Evolutionary conservation across 192 early-diverging fungal species (phyloP).

Genomic region (Linnemannia elongata): DNA sequence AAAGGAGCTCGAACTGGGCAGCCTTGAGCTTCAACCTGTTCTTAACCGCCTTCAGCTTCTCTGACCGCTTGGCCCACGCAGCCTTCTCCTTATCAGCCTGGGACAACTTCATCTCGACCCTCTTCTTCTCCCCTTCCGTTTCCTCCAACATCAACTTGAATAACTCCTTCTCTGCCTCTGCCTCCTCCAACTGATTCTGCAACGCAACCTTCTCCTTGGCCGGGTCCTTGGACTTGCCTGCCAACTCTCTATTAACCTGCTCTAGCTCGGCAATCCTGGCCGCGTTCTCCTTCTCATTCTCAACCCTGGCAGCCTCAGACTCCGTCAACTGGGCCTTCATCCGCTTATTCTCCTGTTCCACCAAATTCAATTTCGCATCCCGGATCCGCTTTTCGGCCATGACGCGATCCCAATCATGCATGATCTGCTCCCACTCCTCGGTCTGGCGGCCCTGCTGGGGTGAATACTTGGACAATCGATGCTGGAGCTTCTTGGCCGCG

Average conservation of each 20-base stretch:
- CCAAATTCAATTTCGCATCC: constrained; percentile 50
- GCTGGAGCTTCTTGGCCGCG: constrained; percentile 42
- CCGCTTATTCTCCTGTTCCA: constrained; percentile 55
- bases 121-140: constrained; percentile 53
- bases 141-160: constrained; percentile 57
- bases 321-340: constrained; percentile 51
- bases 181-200: constrained; percentile 43
- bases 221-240: constrained; percentile 36
- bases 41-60: constrained; percentile 32
- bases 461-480: constrained; percentile 42
- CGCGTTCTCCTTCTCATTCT: constrained; percentile 33
- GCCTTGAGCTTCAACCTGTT: constrained; percentile 39
- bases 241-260: constrained; percentile 36
- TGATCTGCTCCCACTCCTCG: constrained; percentile 55
- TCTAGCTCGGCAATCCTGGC: constrained; percentile 30
- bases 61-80: constrained; percentile 20
- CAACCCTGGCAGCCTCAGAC: constrained; percentile 20
- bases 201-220: constrained; percentile 44
- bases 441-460: constrained; percentile 43
- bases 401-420: constrained; percentile 57
- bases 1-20: constrained; percentile 43
- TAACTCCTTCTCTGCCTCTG: constrained; percentile 48
- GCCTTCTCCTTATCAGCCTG: constrained; percentile 32
- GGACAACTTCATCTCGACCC: constrained; percentile 28
- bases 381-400: constrained; percentile 57